Evolutionary conservation across 2,329 filamentous ascomycete species (phyloP).

Genomic region (Botrytis byssoidea): DNA sequence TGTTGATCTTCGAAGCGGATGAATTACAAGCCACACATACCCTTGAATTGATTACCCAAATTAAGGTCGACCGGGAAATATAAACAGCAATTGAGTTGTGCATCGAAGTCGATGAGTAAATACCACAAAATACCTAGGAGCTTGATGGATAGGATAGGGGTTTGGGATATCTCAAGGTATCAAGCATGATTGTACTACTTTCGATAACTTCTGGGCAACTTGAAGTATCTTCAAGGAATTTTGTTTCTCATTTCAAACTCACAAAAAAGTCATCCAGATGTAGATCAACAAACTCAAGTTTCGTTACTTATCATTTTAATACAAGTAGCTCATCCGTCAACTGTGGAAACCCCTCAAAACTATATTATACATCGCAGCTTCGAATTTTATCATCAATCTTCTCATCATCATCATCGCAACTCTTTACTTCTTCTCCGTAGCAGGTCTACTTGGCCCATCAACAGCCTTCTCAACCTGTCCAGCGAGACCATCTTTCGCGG

Average conservation of each 20-base stretch:
- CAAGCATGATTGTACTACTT: not conserved
- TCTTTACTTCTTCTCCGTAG: slow-evolving; percentile 10
- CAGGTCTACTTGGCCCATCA: slow-evolving; percentile 13
- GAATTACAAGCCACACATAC: too few species aligned
- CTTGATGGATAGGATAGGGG: not conserved
- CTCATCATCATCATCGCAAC: not conserved
- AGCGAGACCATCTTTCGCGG: slow-evolving; percentile 9
- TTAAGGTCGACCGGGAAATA: accelerated
- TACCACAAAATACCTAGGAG: not conserved
- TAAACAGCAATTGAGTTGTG: not conserved
- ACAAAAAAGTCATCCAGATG: not conserved
- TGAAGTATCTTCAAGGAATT: not conserved
- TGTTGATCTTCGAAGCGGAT: not conserved
- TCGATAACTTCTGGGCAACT: too few species aligned
- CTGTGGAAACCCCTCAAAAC: not conserved
- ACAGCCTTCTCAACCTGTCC: slow-evolving; percentile 14
- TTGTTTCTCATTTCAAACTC: not conserved
- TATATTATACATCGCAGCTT: not conserved
- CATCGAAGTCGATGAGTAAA: not conserved
- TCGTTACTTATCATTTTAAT: not conserved
- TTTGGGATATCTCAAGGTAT: too few species aligned
- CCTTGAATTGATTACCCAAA: too few species aligned
- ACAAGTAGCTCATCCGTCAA: not conserved
- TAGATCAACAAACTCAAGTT: not conserved
- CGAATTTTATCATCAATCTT: not conserved